These are phyloP conservation scores for Agaricus subrufescens DNA, from an alignment of 768 basidiomycete species.

Conservation along the genomic window DNA sequence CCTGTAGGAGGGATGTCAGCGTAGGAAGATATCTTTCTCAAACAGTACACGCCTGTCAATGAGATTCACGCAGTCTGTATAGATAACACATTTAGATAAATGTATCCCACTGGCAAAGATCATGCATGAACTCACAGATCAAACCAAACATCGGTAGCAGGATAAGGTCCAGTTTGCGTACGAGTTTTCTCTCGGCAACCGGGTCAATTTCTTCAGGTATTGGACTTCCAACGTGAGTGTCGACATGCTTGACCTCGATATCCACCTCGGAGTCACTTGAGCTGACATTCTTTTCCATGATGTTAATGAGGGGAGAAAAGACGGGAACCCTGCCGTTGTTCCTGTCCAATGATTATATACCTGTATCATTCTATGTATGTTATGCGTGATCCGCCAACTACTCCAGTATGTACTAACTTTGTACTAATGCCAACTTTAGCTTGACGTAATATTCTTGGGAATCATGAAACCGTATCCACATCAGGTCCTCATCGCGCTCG, in stretches of 20 bases:
- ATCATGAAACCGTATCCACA: too few relatives aligned
- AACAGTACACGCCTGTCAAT: conserved; percentile 23
- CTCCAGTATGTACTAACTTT: too few relatives aligned
- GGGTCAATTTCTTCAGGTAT: conserved; percentile 21
- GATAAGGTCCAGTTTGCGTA: conserved; percentile 29
- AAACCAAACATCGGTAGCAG: conserved; percentile 34
- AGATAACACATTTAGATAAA: background rate
- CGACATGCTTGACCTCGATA: too few relatives aligned
- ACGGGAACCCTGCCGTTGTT: too few relatives aligned
- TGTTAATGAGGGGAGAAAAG: too few relatives aligned
- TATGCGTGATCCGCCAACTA: too few relatives aligned
- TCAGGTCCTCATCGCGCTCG: background rate
- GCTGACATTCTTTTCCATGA: too few relatives aligned
- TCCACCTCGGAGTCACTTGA: too few relatives aligned
- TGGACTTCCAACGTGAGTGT: background rate
- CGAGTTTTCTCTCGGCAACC: conserved; percentile 26
- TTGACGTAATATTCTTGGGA: too few relatives aligned
- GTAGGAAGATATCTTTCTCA: background rate
- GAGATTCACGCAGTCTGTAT: conserved; percentile 31
- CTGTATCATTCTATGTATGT: too few relatives aligned
- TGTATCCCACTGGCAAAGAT: background rate
- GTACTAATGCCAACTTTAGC: too few relatives aligned
- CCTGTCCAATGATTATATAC: too few relatives aligned
- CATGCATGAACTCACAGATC: conserved; percentile 27
- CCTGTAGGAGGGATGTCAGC: conserved; percentile 1